These are phyloP conservation scores for Alternaria rosae DNA, from an alignment of 2,329 filamentous ascomycete genomes.

Conservation along the genomic window DNA sequence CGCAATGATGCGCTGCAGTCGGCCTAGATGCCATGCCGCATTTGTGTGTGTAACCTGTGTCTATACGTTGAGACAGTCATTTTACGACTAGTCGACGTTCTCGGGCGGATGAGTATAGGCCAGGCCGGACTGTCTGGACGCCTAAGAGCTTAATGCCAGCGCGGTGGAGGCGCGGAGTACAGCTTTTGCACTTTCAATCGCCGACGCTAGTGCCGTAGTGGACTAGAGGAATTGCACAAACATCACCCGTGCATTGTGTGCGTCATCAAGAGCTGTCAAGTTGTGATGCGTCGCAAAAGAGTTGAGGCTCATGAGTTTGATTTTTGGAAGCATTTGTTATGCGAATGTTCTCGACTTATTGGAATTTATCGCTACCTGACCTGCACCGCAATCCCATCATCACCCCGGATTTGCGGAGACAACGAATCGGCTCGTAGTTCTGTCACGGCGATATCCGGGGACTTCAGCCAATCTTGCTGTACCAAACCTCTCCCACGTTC, in stretches of 20 bases:
- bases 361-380: background rate
- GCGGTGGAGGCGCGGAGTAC: background rate
- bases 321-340: too few species aligned
- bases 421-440: conserved; percentile 10
- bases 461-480: conserved; percentile 13
- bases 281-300: background rate
- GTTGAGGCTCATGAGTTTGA: too few species aligned
- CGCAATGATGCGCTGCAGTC: background rate
- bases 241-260: background rate
- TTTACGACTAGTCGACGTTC: background rate
- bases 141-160: background rate
- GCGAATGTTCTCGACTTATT: too few species aligned
- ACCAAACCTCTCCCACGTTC: conserved; percentile 6
- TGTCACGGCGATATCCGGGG: background rate
- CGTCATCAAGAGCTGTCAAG: background rate
- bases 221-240: background rate
- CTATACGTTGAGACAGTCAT: background rate
- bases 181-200: conserved; percentile 3
- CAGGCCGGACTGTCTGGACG: background rate
- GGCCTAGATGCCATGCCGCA: background rate
- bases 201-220: background rate
- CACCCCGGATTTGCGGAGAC: conserved; percentile 6
- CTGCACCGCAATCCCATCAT: background rate
- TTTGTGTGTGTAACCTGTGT: background rate
- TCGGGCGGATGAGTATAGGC: background rate